Evolutionary conservation across 73 alveolate species (phyloP), one percentile per base, ranked within the genome.

Genomic region (Paramecium sonneborni): DNA sequence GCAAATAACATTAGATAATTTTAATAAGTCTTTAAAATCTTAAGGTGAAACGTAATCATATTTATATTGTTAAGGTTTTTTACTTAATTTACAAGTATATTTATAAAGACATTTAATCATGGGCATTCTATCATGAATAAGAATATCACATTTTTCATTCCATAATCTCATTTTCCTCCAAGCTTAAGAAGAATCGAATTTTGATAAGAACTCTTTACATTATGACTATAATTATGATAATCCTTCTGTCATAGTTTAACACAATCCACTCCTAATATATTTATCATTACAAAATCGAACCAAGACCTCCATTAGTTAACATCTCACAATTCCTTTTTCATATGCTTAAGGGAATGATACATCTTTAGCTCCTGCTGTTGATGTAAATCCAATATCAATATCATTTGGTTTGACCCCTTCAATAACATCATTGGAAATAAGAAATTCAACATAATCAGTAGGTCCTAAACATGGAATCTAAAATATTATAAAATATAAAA

Each of bases 241-340:
- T 12, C 41, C 76, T 10, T 57, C 76, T 15, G 18, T 28, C 76
- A 57, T 57, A 8, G 76, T 57, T 28, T 21, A 23, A 57, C 37
- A 28, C 3, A 28, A 5, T 57, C 76, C 76, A 21, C 41, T 28
- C 18, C 76, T 57, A 0, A 57, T 57, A 2, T 70, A 70, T 70
- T 70, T 32, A 70, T 70, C 86, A 32, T 32, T 32, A 28, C 57
- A 70, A 35, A 70, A 32, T 6, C 86, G 46, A 18, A 70, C 20
- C 21, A 70, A 14, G 5, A 70, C 56, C 24, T 70, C 86, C 56
- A 70, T 28, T 23, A 70, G 24, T 14, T 70, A 30, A 70, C 56
- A 70, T 32, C 86, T 24, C n/a, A 70, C 86, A 23, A 70, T 32
- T 14, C 86, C 56, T 70, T 32, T 28, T 70, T 70, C 86, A 70